Evolutionary conservation across 2,329 filamentous ascomycete species (phyloP).

Genomic region (Orbilia quercus): DNA sequence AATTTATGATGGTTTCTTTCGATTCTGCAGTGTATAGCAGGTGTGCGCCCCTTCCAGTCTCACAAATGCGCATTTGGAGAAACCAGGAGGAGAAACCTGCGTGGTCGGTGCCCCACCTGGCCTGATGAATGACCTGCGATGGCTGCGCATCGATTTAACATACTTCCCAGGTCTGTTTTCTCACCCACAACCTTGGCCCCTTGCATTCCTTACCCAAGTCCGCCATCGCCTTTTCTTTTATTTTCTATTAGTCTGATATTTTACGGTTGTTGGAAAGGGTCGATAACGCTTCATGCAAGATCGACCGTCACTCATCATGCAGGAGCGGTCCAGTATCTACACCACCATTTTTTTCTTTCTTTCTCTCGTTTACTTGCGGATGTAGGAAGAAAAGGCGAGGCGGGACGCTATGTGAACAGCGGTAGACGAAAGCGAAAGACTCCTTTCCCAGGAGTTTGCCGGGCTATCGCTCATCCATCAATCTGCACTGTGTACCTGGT

Average conservation of each 20-base stretch:
- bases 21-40: conserved; percentile 14
- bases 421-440: background rate
- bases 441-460: conserved; percentile 18
- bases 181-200: conserved; percentile 43
- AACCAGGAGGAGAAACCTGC: conserved; percentile 44
- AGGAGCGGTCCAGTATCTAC: conserved; percentile 42
- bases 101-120: conserved; percentile 46
- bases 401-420: conserved; percentile 28
- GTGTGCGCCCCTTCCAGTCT: conserved; percentile 51
- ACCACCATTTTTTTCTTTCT: conserved; percentile 12
- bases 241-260: conserved; percentile 35
- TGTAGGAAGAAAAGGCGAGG: conserved; percentile 43
- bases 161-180: conserved; percentile 52
- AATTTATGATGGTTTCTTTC: conserved; percentile 55
- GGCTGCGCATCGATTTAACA: conserved; percentile 42
- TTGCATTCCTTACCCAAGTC: conserved; percentile 39
- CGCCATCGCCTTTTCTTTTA: conserved; percentile 43
- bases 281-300: conserved; percentile 48
- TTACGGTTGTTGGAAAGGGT: conserved; percentile 8
- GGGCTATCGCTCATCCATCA: background rate
- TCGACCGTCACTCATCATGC: conserved; percentile 56
- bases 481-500: no score
- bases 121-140: conserved; percentile 32
- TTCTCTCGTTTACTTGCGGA: conserved; percentile 20
- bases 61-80: conserved; percentile 46